Evolutionary conservation across 768 basidiomycete genomes (phyloP).

Genomic region (Daedaleopsis sinensis): DNA sequence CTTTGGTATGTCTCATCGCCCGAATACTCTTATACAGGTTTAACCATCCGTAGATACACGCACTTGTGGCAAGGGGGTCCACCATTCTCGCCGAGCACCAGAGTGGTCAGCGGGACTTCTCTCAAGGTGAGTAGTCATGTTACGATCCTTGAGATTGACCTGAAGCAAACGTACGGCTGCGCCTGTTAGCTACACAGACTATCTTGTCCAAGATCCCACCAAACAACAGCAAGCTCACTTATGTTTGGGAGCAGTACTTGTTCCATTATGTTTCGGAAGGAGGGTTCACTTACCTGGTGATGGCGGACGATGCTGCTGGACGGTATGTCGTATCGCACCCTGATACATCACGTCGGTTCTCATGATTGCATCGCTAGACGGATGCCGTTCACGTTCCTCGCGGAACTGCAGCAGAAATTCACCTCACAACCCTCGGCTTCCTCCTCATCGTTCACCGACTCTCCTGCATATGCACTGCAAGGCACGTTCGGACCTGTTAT

Average conservation of each 20-base stretch:
- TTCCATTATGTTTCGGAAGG: constrained; percentile 94
- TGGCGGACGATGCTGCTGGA: constrained; percentile 93
- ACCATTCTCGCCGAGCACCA: constrained; percentile 89
- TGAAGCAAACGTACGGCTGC: neutral
- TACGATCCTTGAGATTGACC: too few species aligned
- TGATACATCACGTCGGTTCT: neutral
- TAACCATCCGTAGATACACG: constrained; percentile 62
- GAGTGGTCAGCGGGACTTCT: constrained; percentile 82
- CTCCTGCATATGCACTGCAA: constrained; percentile 69
- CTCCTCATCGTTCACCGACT: constrained; percentile 44
- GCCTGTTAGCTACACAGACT: constrained; percentile 68
- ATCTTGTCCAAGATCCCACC: constrained; percentile 96
- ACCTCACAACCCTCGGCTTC: constrained; percentile 65
- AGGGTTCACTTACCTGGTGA: constrained; percentile 86
- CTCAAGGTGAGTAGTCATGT: constrained; percentile 59
- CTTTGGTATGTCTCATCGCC: constrained; percentile 24
- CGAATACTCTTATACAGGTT: neutral
- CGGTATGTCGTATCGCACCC: constrained; percentile 50
- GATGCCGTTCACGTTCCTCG: constrained; percentile 93
- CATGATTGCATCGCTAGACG: constrained; percentile 47
- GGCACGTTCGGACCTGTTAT: constrained; percentile 72
- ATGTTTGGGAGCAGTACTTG: constrained; percentile 91
- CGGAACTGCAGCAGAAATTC: constrained; percentile 85
- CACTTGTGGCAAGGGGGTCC: constrained; percentile 76
- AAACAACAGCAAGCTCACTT: constrained; percentile 77